Evolutionary conservation across 768 basidiomycete genomes (phyloP).

Genomic region (Ramaria sp.): DNA sequence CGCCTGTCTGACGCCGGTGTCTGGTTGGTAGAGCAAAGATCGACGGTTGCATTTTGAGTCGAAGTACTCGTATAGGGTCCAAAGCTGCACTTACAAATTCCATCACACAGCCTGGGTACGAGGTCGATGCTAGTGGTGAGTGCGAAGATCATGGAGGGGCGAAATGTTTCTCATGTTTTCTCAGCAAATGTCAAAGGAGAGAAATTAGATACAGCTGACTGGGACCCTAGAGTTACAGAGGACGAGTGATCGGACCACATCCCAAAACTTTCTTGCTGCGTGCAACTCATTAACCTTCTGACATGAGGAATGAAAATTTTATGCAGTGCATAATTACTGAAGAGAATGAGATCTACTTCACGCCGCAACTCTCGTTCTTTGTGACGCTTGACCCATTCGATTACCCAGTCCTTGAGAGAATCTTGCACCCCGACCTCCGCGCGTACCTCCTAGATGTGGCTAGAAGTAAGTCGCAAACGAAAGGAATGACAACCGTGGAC

Average conservation of each 20-base stretch:
- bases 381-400: constrained; percentile 39
- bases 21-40: constrained; percentile 47
- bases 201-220: constrained; percentile 45
- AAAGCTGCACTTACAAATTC: constrained; percentile 61
- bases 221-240: constrained; percentile 21
- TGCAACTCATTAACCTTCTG: background rate
- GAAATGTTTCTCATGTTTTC: background rate
- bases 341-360: background rate
- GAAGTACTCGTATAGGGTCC: constrained; percentile 56
- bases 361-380: constrained; percentile 7
- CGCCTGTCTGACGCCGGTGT: background rate
- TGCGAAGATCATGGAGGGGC: background rate
- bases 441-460: constrained; percentile 26
- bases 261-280: too few relatives aligned
- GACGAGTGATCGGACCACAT: constrained; percentile 7
- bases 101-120: constrained; percentile 70
- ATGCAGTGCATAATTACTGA: background rate
- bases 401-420: constrained; percentile 78
- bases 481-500: background rate
- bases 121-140: constrained; percentile 53
- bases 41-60: constrained; percentile 67
- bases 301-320: background rate
- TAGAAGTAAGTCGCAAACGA: background rate
- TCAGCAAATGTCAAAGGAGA: constrained; percentile 20
- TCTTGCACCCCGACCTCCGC: constrained; percentile 62